Conservation (phyloP, 139 green algal species). For the Tetraselmis striata region DNA sequence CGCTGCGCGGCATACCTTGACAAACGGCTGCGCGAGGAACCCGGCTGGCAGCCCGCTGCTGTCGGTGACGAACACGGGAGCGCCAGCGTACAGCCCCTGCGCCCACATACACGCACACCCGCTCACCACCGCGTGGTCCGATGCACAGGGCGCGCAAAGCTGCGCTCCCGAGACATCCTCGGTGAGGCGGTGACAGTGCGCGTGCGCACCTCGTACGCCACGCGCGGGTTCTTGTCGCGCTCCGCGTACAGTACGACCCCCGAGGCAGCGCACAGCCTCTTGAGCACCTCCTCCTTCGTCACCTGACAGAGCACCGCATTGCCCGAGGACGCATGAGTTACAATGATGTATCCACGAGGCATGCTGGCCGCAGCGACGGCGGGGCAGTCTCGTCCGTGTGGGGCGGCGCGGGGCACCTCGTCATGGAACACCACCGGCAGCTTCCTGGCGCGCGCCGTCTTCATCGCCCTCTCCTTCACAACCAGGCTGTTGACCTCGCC, state of each 20-base stretch:
- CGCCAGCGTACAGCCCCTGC: not conserved
- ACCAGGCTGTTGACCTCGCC: not conserved
- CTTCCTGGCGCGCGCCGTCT: not conserved
- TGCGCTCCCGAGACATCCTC: too few species aligned
- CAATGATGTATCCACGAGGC: too few species aligned
- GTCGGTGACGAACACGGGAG: not conserved
- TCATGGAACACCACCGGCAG: not conserved
- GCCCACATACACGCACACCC: not conserved
- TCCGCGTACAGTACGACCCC: not conserved
- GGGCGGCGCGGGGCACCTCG: not conserved
- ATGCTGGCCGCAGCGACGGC: too few species aligned
- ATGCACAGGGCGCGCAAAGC: too few species aligned
- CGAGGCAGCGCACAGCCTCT: not conserved
- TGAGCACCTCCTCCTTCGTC: not conserved
- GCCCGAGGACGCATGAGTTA: too few species aligned
- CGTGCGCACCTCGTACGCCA: not conserved
- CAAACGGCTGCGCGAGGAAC: not conserved
- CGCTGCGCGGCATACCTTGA: too few species aligned
- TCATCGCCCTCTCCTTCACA: not conserved
- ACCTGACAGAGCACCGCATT: too few species aligned
- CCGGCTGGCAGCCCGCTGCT: not conserved
- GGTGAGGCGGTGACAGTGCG: too few species aligned
- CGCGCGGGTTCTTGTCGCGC: not conserved
- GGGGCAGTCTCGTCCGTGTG: too few species aligned
- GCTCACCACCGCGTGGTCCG: too few species aligned